phyloP scores from a whole-genome alignment of 257 asterid species.

The Solanum sparsipilum region DNA sequence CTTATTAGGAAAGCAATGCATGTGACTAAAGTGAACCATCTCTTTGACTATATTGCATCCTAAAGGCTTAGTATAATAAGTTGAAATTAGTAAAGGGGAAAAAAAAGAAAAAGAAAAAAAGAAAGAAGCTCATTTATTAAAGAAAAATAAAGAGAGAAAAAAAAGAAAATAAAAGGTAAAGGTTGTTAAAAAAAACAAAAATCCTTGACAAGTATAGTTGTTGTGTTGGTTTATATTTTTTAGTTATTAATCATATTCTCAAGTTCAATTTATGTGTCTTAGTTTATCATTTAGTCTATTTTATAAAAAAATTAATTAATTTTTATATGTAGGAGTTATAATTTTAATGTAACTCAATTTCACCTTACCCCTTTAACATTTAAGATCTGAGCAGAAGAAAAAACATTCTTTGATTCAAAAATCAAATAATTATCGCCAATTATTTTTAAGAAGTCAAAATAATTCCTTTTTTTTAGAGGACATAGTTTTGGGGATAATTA shows the following conservation, averaged over 20 bases:
- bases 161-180: neutral
- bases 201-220: neutral
- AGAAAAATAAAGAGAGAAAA: neutral
- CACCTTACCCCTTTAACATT: neutral
- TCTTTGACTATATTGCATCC: neutral
- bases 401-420: too few species aligned
- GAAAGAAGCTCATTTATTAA: neutral
- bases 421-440: neutral
- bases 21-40: constrained; percentile 3
- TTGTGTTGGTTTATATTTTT: neutral
- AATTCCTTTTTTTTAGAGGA: neutral
- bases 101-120: neutral
- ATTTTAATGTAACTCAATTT: neutral
- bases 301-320: neutral
- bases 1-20: neutral
- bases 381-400: too few species aligned
- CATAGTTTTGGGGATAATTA: neutral
- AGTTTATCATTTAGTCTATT: neutral
- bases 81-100: neutral
- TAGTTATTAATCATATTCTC: neutral
- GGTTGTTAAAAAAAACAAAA: neutral
- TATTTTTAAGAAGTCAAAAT: neutral
- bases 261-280: neutral
- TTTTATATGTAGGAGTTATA: neutral
- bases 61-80: neutral